Evolutionary conservation across 2,329 filamentous ascomycete species (phyloP).

Genomic region (Fusarium tupiense): DNA sequence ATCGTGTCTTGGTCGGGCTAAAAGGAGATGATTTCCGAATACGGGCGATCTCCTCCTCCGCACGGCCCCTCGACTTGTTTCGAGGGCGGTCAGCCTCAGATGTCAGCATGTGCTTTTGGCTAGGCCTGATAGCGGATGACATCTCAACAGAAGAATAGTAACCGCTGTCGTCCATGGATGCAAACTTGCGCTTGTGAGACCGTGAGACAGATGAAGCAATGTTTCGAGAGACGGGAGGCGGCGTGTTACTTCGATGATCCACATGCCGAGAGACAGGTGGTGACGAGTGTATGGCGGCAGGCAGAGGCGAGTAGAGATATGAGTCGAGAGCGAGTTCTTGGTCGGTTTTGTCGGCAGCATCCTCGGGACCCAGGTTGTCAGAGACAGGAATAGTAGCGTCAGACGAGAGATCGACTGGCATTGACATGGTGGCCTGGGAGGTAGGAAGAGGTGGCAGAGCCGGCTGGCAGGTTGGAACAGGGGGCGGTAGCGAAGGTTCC

Average conservation of each 20-base stretch:
- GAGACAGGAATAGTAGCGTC: constrained; percentile 81
- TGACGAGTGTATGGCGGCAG: constrained; percentile 84
- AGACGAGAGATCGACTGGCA: constrained; percentile 72
- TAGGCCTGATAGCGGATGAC: constrained; percentile 83
- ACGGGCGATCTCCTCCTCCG: constrained; percentile 94
- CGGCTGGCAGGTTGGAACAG: constrained; percentile 49
- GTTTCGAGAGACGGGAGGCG: constrained; percentile 73
- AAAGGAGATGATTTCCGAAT: constrained; percentile 93
- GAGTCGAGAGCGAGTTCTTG: constrained; percentile 53
- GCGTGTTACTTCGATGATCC: constrained; percentile 74
- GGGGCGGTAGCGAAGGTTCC: constrained; percentile 61
- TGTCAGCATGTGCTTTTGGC: constrained; percentile 72
- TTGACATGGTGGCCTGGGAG: constrained; percentile 50
- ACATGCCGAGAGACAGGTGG: constrained; percentile 77
- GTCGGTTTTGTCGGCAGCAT: constrained; percentile 56
- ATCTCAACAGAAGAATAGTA: constrained; percentile 92
- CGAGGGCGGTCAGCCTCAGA: constrained; percentile 83
- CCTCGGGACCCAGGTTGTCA: constrained; percentile 68
- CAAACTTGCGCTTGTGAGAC: constrained; percentile 79
- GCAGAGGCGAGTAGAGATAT: constrained; percentile 76
- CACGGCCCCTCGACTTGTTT: constrained; percentile 82
- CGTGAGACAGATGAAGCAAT: constrained; percentile 71
- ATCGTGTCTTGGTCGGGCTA: constrained; percentile 80
- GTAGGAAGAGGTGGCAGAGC: constrained; percentile 54
- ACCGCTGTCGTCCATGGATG: constrained; percentile 88